Evolutionary conservation across 805 yeast species (phyloP).

Genomic region (Candida awuae): DNA sequence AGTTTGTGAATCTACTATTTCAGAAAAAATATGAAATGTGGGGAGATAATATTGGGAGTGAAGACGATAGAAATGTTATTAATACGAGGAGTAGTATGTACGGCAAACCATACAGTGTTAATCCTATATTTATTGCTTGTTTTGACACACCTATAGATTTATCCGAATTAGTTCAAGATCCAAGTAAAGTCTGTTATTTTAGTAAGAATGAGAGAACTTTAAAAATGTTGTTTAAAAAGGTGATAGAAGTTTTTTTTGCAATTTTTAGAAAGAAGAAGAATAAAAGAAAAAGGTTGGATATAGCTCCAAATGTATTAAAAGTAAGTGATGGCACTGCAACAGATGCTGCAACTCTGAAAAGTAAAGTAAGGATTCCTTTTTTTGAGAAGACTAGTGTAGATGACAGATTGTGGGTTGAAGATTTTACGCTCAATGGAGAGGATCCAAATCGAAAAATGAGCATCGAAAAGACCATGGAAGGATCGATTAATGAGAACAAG

Average conservation of each 20-base stretch:
- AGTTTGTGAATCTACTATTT: conserved; percentile 23
- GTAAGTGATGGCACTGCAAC: background rate
- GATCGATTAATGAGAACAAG: background rate
- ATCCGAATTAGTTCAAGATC: conserved; percentile 36
- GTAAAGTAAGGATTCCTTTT: conserved; percentile 4
- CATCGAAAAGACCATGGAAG: background rate
- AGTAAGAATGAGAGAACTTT: conserved; percentile 24
- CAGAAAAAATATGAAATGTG: conserved; percentile 12
- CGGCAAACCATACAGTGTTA: conserved; percentile 28
- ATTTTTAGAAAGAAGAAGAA: background rate
- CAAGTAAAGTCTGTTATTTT: conserved; percentile 27
- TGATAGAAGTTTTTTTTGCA: conserved; percentile 25
- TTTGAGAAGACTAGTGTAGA: conserved; percentile 1
- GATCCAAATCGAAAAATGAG: background rate
- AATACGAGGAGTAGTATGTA: conserved; percentile 16
- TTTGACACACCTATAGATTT: conserved; percentile 15
- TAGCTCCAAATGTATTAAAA: background rate
- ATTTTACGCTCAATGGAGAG: background rate
- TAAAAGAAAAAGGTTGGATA: background rate
- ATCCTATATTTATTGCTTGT: conserved; percentile 34
- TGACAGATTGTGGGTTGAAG: background rate
- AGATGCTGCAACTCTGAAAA: conserved; percentile 2
- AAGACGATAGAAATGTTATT: conserved; percentile 7
- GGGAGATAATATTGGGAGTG: conserved; percentile 6
- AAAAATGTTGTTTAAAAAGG: conserved; percentile 26